Conservation (phyloP, 805 yeast species). For the Wickerhamiella kurtzmanii region DNA sequence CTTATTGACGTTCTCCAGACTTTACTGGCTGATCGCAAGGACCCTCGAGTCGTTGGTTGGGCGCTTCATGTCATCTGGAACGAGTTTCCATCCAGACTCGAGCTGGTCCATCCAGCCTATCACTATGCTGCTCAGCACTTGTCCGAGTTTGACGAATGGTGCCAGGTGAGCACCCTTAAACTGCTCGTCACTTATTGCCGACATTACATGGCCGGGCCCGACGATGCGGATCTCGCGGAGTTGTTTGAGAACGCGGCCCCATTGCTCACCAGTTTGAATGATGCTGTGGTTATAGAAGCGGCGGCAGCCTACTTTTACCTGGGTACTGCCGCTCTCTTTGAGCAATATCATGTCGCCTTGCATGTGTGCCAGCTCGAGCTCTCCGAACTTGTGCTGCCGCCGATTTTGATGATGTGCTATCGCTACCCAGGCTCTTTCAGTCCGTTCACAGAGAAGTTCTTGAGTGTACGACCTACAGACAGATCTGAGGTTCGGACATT, state of each 20-base stretch:
- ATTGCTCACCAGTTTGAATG: conserved; percentile 40
- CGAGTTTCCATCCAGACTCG: conserved; percentile 44
- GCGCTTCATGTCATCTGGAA: conserved; percentile 46
- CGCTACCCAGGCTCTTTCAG: conserved; percentile 25
- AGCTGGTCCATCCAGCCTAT: conserved; percentile 57
- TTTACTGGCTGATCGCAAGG: conserved; percentile 49
- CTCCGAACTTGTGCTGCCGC: conserved; percentile 34
- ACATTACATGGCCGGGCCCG: conserved; percentile 44
- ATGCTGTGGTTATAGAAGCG: conserved; percentile 48
- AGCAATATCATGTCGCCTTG: conserved; percentile 36
- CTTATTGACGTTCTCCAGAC: conserved; percentile 36
- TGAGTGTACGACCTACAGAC: conserved; percentile 49
- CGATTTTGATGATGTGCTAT: conserved; percentile 31
- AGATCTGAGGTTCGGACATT: conserved; percentile 30
- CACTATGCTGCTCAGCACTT: conserved; percentile 41
- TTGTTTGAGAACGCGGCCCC: conserved; percentile 37
- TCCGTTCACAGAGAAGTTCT: conserved; percentile 17
- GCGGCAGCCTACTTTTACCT: conserved; percentile 43
- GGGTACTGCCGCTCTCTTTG: conserved; percentile 43
- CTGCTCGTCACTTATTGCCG: conserved; percentile 55
- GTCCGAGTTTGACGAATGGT: conserved; percentile 54
- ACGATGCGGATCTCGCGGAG: conserved; percentile 40
- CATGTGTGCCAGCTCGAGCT: conserved; percentile 34
- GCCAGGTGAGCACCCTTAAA: conserved; percentile 47
- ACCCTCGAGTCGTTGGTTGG: conserved; percentile 53